These are phyloP conservation scores for Dryadomyces quercus-mongolicae DNA, from an alignment of 2,329 filamentous ascomycete species.

Conservation along the genomic window DNA sequence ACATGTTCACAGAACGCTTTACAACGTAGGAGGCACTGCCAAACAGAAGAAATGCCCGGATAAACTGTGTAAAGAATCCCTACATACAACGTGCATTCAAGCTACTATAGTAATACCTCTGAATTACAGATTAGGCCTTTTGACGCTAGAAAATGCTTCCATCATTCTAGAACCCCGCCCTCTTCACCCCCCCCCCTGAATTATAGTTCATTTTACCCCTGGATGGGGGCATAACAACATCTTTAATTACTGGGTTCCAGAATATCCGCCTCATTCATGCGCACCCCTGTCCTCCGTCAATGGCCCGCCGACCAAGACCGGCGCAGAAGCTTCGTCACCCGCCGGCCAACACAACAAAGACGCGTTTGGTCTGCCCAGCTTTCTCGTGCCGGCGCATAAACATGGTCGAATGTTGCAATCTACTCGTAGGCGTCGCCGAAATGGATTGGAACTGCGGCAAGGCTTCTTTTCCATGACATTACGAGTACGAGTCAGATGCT, in stretches of 20 bases:
- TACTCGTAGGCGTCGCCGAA: constrained; percentile 17
- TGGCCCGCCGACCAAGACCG: no score
- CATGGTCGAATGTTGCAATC: constrained; percentile 17
- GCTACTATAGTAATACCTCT: no score
- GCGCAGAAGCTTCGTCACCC: no score
- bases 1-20: no score
- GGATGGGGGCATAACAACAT: constrained; percentile 26
- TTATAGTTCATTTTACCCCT: background rate
- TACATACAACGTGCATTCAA: background rate
- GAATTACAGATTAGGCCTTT: background rate
- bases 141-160: constrained; percentile 22
- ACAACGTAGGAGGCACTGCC: no score
- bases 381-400: background rate
- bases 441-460: no score
- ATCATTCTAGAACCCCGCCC: constrained; percentile 5
- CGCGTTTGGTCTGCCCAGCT: no score
- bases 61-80: no score
- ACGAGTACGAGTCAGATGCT: background rate
- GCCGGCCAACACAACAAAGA: no score
- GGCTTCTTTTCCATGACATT: no score
- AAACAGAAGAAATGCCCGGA: no score
- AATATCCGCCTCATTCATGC: constrained; percentile 35
- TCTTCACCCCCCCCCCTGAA: background rate
- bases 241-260: constrained; percentile 35
- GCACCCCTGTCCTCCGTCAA: constrained; percentile 16